A percentile compares a stretch with the other conserved stretches of the same genome.
Evolutionary conservation across 805 yeast species (phyloP).

Genomic region (Metschnikowia kofuensis): DNA sequence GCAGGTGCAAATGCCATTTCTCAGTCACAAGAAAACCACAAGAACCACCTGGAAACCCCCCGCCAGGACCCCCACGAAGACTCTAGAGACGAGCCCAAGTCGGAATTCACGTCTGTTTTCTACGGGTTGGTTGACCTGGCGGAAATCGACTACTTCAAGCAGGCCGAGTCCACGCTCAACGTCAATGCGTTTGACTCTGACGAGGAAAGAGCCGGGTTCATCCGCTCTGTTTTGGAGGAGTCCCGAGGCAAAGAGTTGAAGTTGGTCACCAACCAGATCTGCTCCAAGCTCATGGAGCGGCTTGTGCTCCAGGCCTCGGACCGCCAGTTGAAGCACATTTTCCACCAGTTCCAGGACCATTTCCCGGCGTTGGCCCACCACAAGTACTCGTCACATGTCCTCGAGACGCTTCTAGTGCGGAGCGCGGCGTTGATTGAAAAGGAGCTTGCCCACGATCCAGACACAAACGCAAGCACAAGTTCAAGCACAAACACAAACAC

Average conservation of each 20-base stretch:
- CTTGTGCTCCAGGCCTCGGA: slow-evolving; percentile 65
- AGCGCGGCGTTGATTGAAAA: slow-evolving; percentile 71
- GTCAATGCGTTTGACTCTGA: slow-evolving; percentile 70
- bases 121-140: slow-evolving; percentile 83
- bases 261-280: slow-evolving; percentile 88
- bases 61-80: too few relatives aligned
- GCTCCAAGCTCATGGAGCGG: slow-evolving; percentile 90
- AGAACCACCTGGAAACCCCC: too few relatives aligned
- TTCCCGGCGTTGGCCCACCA: slow-evolving; percentile 77
- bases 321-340: slow-evolving; percentile 61
- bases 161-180: slow-evolving; percentile 83
- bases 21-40: too few relatives aligned
- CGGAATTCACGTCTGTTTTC: slow-evolving; percentile 44
- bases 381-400: slow-evolving; percentile 90
- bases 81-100: slow-evolving; percentile 7
- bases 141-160: slow-evolving; percentile 88
- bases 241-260: slow-evolving; percentile 86
- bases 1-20: too few relatives aligned
- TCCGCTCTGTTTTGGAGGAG: slow-evolving; percentile 78
- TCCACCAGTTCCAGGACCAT: slow-evolving; percentile 67
- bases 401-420: slow-evolving; percentile 79
- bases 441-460: slow-evolving; percentile 47
- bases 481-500: too few relatives aligned
- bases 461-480: too few relatives aligned
- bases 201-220: slow-evolving; percentile 73